Percentiles rank a stretch among this genome's conserved stretches.
These are phyloP conservation scores for Pseudevernia furfuracea DNA, from an alignment of 495 filamentous ascomycete species.

Conservation along the genomic window DNA sequence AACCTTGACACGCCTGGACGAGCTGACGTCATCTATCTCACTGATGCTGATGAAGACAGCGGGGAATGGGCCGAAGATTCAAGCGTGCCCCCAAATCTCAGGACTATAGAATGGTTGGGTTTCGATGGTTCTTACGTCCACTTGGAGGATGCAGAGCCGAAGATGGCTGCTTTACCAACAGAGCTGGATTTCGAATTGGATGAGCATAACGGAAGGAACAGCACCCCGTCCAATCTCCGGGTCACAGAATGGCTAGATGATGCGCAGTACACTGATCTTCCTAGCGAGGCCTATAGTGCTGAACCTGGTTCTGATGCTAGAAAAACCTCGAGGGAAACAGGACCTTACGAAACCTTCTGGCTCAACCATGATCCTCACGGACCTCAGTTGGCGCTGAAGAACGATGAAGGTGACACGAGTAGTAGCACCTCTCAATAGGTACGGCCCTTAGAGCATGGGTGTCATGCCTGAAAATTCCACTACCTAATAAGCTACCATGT, in stretches of 20 bases:
- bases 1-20: conserved; percentile 13
- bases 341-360: conserved; percentile 13
- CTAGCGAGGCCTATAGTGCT: not conserved
- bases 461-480: not conserved
- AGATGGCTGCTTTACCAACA: not conserved
- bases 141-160: conserved; percentile 4
- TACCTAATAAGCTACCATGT: not conserved
- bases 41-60: not conserved
- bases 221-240: conserved; percentile 8
- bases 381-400: not conserved
- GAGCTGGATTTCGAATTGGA: not conserved
- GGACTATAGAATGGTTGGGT: conserved; percentile 9
- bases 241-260: conserved; percentile 2
- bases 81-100: conserved; percentile 1
- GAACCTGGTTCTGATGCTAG: not conserved
- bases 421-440: not conserved
- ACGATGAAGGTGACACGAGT: not conserved
- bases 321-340: not conserved
- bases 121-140: conserved; percentile 15
- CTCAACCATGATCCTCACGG: not conserved
- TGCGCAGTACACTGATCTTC: not conserved
- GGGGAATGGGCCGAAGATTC: not conserved
- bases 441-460: not conserved
- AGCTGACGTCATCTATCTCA: conserved; percentile 11
- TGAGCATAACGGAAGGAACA: not conserved